Base-by-base conservation (phyloP, 2,329 filamentous ascomycete species). In the Alternaria solani region DNA sequence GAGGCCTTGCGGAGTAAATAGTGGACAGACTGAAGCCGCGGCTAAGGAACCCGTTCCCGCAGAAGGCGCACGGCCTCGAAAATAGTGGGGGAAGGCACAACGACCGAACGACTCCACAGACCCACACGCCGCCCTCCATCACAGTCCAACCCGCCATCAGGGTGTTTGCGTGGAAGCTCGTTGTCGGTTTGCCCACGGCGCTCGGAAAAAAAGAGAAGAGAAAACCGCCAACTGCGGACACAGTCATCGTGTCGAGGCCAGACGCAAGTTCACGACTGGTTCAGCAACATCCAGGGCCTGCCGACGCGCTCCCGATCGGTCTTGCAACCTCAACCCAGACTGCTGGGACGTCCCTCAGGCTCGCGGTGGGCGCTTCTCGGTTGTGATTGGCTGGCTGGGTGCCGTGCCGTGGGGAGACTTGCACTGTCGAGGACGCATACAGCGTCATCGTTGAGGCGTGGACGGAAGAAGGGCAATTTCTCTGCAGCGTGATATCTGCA, bases 401-500 rank as follows among this genome's bases (percentile, higher is more conserved):
- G 63, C 63, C 57, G 65, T 70, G 64, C 71, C 66, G 71, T 70
- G 64, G 67, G 59, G 64, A 69, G 66, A 65, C 73, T 66, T 70
- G 62, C 62, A 73, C 65, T 60, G 57, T 74, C 67, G 59, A 70
- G 68, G 67, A 57, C 65, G 64, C 64, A 69, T 67, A 63, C 66
- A 67, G 68, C 71, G 70, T 71, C 74, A 72, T 73, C 67, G 43
- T 42, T 56, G 47, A 59, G 61, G 66, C 65, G 57, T 61, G 57
- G 34, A 44, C 60, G 60, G 57, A 62, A 63, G 65, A 72, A 74
- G 73, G 73, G 74, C 73, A 75, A 73, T 71, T 64, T 64, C 66
- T 67, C 72, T 75, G 73, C 73, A 74, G 69, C 58, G 67, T 68
- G 66, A 69, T 59, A 62, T 65, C 65, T 68, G 68, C 69, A 69